Percentiles rank a stretch among this genome's conserved stretches.
These are phyloP conservation scores for Russula sp. DNA, from an alignment of 768 basidiomycete genomes.

Conservation along the genomic window DNA sequence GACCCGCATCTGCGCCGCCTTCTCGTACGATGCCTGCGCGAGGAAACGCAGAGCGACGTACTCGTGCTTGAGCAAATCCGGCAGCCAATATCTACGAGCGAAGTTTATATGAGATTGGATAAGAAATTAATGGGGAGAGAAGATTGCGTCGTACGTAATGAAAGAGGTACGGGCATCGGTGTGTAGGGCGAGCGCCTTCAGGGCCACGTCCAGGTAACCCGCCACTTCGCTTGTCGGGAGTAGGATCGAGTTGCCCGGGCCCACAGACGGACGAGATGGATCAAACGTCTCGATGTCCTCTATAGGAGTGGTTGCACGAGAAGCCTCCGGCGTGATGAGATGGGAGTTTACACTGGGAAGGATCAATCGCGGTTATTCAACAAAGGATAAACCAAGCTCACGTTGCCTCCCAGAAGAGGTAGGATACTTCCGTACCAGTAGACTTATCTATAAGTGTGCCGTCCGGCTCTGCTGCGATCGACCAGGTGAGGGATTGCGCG, in stretches of 20 bases:
- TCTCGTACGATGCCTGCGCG: constrained; percentile 36
- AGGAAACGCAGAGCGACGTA: constrained; percentile 40
- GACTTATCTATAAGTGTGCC: constrained; percentile 7
- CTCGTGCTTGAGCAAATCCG: constrained; percentile 33
- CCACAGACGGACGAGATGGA: constrained; percentile 2
- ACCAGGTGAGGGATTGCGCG: constrained; percentile 3
- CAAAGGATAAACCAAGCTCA: neutral
- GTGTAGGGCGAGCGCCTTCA: constrained; percentile 32
- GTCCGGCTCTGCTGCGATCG: constrained; percentile 3
- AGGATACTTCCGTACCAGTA: constrained; percentile 4
- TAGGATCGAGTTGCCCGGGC: constrained; percentile 15
- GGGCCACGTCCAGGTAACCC: constrained; percentile 32
- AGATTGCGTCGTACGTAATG: constrained; percentile 32
- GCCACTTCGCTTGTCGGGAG: constrained; percentile 28
- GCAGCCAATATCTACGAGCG: constrained; percentile 35
- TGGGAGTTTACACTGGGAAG: neutral
- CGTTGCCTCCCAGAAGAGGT: constrained; percentile 14
- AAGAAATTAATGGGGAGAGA: constrained; percentile 19
- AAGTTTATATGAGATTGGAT: neutral
- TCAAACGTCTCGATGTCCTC: constrained; percentile 1
- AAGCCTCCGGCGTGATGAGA: neutral
- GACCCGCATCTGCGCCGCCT: constrained; percentile 33
- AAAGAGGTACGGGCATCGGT: constrained; percentile 40
- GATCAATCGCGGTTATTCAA: neutral
- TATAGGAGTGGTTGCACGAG: neutral